Evolutionary conservation across 2,329 filamentous ascomycete species (phyloP).

Genomic region (Metarhizium guizhouense): DNA sequence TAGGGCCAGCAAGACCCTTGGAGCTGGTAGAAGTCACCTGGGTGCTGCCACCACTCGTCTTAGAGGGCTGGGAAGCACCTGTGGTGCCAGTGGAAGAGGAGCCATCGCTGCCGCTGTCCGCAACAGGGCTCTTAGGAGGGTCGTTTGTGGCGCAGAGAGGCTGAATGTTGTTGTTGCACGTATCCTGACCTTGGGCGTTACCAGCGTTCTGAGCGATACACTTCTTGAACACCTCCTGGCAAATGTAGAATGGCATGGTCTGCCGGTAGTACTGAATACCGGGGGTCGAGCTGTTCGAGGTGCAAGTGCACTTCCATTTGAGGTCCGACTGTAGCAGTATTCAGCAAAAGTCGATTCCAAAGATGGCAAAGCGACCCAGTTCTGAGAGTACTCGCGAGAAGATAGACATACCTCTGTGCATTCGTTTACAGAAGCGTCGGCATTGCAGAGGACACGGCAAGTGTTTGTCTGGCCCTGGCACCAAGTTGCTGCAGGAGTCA

Average conservation of each 20-base stretch:
- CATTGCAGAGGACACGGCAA: constrained; percentile 39
- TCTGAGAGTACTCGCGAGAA: background rate
- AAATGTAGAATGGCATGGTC: constrained; percentile 45
- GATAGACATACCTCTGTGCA: constrained; percentile 35
- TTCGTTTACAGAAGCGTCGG: constrained; percentile 27
- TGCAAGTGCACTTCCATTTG: constrained; percentile 39
- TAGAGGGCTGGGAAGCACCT: constrained; percentile 14
- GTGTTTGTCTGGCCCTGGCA: constrained; percentile 42
- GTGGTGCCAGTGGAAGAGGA: constrained; percentile 14
- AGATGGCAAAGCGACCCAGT: background rate
- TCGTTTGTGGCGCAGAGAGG: constrained; percentile 33
- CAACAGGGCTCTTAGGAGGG: constrained; percentile 24
- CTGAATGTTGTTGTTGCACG: constrained; percentile 39
- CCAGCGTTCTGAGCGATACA: constrained; percentile 36
- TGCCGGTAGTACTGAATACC: constrained; percentile 44
- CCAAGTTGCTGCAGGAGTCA: constrained; percentile 34
- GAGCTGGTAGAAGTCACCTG: constrained; percentile 22
- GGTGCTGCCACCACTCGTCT: constrained; percentile 11
- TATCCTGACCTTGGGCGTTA: constrained; percentile 32
- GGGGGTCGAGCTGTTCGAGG: constrained; percentile 36
- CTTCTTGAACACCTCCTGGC: constrained; percentile 35
- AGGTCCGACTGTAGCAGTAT: constrained; percentile 25
- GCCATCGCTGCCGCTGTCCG: constrained; percentile 11
- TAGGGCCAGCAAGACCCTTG: constrained; percentile 27
- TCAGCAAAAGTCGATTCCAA: constrained; percentile 1